Base-by-base conservation (phyloP, 192 early-diverging fungal species). In the Coemansia sp. region DNA sequence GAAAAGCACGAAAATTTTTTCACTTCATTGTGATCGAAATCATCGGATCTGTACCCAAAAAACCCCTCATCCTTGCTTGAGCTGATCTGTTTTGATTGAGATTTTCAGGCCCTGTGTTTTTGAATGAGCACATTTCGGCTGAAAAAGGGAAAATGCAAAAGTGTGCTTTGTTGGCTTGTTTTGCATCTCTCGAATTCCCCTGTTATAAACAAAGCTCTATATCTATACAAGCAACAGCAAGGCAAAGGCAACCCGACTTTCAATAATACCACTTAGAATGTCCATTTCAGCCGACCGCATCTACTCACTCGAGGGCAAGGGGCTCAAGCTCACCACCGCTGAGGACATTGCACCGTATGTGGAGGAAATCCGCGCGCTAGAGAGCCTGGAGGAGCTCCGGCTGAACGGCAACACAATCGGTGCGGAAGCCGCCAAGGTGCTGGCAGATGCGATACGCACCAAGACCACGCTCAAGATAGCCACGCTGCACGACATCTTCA, bases 371-470 rank as follows among this genome's bases (percentile, higher is more conserved):
- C 55, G 69, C 17, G 74, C 62, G n/a, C 70, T 87, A 61, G 79
- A 87, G 48, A 81, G 82, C 57, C 83, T 91, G 37, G 84, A 89
- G 60, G 84, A 87, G 37, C 81, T 95, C 55, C 75, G 83, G 31
- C 72, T 96, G 33, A 88, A 87, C 64, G 96, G 96, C 36, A 97
- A 96, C 82, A 95, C 94, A 10, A 87, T 95, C 63, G 93, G 94
- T 33, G 89, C 97, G 36, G 93, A 95, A 57, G 96, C 96, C 4
- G 87, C 89, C 37, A 69, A 87, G 50, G 90, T 89, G 25, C 81
- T 98, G 30, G 92, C 90, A 38, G 72, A 60, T 28, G 87, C 85
- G 8, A 72, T 95, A 52, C 85, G 87, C 63, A 78, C 79, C 54
- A 90, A 88, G 68, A 72, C 73, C 28, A 73, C 75, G 4, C 65